Evolutionary conservation across 2,329 filamentous ascomycete genomes (phyloP), one percentile per base, ranked within the genome.

Genomic region (Aspergillus pseudonomiae): DNA sequence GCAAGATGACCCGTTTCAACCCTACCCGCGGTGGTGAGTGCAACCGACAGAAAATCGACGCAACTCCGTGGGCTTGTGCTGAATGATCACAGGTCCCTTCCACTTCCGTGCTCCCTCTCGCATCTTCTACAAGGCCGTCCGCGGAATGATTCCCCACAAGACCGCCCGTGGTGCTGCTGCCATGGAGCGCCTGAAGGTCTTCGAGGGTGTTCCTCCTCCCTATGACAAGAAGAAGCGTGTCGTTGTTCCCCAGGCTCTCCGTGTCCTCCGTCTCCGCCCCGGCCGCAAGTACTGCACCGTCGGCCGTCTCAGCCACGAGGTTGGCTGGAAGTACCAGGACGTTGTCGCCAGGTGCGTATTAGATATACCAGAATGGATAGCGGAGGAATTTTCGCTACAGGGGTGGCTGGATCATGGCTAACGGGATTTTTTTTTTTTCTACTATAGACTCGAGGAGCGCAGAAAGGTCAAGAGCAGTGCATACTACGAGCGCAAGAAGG

Each of bases 401-500:
- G 39, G 21, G 7, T 24, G 12, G 21, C 50, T 32, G 43, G n/a
- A 57, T 60, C 72, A 63, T 66, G 56, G 63, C 69, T 74, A 74
- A 70, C 63, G 36, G n/a, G 46, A 6, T 56, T 50, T 58, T 32
- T n/a, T n/a, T n/a, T 46, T 24, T 46, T 48, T 28, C 10, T 14
- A 55, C 58, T 65, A 74, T 78, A 98, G 95, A 85, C 89, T 99
- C 80, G 95, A 99, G 89, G 95, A 99, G 89, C 90, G 94, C 85
- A 92, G 95, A 88, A 99, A 99, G 89, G 94, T 96, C 84, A 99
- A 98, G 93, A 91, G 93, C 80, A 89, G 91, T 76, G 95, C 95
- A 82, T 99, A 97, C 91, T 98, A 98, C 89, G 94, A 96, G 89
- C 93, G 94, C 89, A 99, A 98, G 95, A 97, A 96, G 93, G 89